These are phyloP conservation scores for Paulownia fortunei DNA, from an alignment of 257 asterid species.

Conservation along the genomic window DNA sequence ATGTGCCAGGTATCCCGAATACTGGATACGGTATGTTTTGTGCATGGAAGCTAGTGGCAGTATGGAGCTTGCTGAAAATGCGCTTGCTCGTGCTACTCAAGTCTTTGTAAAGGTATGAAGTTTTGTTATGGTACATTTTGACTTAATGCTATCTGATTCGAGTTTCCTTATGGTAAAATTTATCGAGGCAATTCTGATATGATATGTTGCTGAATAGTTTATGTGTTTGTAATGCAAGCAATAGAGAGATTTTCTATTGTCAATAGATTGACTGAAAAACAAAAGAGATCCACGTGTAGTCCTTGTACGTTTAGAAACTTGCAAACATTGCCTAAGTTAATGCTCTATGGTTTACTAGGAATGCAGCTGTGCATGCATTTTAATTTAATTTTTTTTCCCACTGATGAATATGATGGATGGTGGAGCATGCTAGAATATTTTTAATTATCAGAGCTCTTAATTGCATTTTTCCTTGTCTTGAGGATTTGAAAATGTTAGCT, in stretches of 20 bases:
- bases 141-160: not conserved
- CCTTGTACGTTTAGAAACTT: not conserved
- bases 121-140: not conserved
- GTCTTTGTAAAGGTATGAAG: constrained; percentile 82
- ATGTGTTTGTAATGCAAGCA: not conserved
- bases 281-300: not conserved
- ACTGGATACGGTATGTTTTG: constrained; percentile 85
- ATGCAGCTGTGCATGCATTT: not conserved
- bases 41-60: constrained; percentile 94
- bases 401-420: not conserved
- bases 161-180: not conserved
- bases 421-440: constrained; percentile 12
- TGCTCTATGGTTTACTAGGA: constrained; percentile 5
- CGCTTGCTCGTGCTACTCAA: constrained; percentile 97
- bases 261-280: not conserved
- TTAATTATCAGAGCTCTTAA: not conserved
- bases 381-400: not conserved
- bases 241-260: not conserved
- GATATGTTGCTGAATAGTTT: not conserved
- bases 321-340: not conserved
- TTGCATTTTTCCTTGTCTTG: not conserved
- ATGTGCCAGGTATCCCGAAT: constrained; percentile 97
- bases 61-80: constrained; percentile 96
- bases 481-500: not conserved
- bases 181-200: not conserved